Conservation (phyloP, 2,329 filamentous ascomycete genomes). For the Triangularia setosa region DNA sequence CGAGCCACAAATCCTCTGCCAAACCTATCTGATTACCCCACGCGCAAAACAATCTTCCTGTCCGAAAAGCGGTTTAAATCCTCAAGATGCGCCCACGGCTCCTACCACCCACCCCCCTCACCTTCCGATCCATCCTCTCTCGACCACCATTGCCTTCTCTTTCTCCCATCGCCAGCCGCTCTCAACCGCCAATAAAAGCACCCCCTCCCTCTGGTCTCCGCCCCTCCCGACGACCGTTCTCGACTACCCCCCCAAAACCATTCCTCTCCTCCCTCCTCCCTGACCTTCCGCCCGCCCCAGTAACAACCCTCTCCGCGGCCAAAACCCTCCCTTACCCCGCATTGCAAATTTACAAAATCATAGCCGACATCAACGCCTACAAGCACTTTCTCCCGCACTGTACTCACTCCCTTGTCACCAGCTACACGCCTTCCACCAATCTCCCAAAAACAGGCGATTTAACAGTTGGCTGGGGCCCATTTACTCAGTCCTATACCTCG, state of each 20-base stretch:
- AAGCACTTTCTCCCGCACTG: conserved; percentile 89
- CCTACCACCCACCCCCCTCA: background rate
- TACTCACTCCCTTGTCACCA: conserved; percentile 71
- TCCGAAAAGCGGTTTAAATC: too few species aligned
- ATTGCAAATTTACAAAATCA: conserved; percentile 71
- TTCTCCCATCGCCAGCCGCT: background rate
- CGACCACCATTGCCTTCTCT: too few species aligned
- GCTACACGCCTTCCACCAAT: conserved; percentile 29
- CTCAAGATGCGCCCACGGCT: background rate
- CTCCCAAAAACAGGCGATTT: conserved; percentile 71
- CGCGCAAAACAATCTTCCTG: too few species aligned
- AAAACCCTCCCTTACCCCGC: conserved; percentile 72
- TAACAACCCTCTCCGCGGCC: conserved; percentile 25
- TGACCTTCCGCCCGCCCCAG: background rate
- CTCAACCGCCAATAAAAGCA: background rate
- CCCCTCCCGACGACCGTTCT: conserved; percentile 1
- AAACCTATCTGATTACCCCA: too few species aligned
- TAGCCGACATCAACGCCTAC: conserved; percentile 87
- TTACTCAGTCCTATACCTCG: conserved; percentile 80
- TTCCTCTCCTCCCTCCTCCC: conserved; percentile 10
- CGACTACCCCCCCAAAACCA: background rate
- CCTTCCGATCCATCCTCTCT: background rate
- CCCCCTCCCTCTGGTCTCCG: conserved; percentile 1
- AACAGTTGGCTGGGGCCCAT: conserved; percentile 77
- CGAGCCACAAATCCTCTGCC: too few species aligned